Evolutionary conservation across 1,284 basidiomycete genomes (phyloP).

Genomic region (Trichosporon coremiiforme): DNA sequence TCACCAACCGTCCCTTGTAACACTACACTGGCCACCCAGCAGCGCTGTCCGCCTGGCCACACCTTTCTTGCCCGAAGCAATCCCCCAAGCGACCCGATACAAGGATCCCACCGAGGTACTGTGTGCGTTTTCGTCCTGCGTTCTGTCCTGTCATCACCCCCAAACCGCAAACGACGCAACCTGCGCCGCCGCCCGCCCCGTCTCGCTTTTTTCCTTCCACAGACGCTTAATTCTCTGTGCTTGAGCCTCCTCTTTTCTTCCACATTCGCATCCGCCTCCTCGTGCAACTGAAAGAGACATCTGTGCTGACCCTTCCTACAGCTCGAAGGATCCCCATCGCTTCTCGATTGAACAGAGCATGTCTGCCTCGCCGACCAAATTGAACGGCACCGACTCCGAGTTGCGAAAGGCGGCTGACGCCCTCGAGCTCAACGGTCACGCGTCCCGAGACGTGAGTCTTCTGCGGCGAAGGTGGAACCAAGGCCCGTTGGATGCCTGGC

Average conservation of each 20-base stretch:
- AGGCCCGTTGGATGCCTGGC: conserved; percentile 1
- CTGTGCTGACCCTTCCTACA: not conserved
- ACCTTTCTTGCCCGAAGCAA: conserved; percentile 19
- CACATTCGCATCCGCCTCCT: not conserved
- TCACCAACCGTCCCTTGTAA: not conserved
- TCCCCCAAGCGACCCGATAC: not conserved
- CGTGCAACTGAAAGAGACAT: not conserved
- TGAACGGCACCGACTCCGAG: conserved; percentile 38
- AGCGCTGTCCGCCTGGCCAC: conserved; percentile 19
- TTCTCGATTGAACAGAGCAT: conserved; percentile 33
- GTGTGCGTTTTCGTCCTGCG: conserved; percentile 12
- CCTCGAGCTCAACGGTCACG: conserved; percentile 45
- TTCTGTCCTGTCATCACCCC: not conserved
- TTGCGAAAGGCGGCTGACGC: conserved; percentile 32
- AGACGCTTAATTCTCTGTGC: conserved; percentile 16
- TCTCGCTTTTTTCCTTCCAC: conserved; percentile 19
- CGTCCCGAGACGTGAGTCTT: conserved; percentile 46
- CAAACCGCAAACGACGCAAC: not conserved
- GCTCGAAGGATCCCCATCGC: conserved; percentile 30
- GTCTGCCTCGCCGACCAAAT: conserved; percentile 40
- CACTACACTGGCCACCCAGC: conserved; percentile 2
- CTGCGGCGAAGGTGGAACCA: not conserved
- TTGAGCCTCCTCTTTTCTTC: conserved; percentile 20
- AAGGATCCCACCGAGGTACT: conserved; percentile 10
- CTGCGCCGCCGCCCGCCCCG: conserved; percentile 9